Evolutionary conservation across 1,139 yeast species (phyloP).

Genomic region (Candida labiduridarum): DNA sequence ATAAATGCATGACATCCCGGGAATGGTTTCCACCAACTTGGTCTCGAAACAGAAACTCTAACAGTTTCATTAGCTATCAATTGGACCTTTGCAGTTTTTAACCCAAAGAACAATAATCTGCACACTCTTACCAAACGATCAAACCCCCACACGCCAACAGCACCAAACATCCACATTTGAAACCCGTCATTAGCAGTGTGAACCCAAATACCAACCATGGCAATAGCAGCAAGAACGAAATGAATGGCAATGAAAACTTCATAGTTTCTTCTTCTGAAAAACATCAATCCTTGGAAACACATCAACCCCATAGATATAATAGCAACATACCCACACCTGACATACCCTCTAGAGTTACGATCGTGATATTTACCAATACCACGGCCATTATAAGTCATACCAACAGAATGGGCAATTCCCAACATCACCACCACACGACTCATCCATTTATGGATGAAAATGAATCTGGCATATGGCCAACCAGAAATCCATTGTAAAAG

Average conservation of each 20-base stretch:
- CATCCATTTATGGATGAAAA: slow-evolving; percentile 67
- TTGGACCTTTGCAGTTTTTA: slow-evolving; percentile 49
- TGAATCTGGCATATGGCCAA: slow-evolving; percentile 63
- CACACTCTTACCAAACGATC: slow-evolving; percentile 57
- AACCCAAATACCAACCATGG: slow-evolving; percentile 60
- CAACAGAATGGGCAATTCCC: slow-evolving; percentile 53
- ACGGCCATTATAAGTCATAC: slow-evolving; percentile 44
- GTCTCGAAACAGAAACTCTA: slow-evolving; percentile 37
- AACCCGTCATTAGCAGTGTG: slow-evolving; percentile 54
- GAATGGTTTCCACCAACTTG: slow-evolving; percentile 41
- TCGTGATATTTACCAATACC: slow-evolving; percentile 34
- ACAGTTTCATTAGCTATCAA: slow-evolving; percentile 50
- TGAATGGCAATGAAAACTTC: slow-evolving; percentile 67
- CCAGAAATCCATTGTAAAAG: slow-evolving; percentile 65
- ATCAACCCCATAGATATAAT: slow-evolving; percentile 40
- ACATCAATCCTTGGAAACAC: slow-evolving; percentile 48
- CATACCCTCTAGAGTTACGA: slow-evolving; percentile 43
- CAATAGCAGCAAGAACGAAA: slow-evolving; percentile 56
- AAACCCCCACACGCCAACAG: slow-evolving; percentile 63
- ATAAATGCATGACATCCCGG: slow-evolving; percentile 45
- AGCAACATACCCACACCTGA: slow-evolving; percentile 59
- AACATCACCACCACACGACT: slow-evolving; percentile 52
- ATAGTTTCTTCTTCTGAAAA: slow-evolving; percentile 59
- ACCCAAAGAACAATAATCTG: slow-evolving; percentile 53
- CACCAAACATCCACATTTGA: slow-evolving; percentile 49